A percentile compares a stretch with the other conserved stretches of the same genome.
phyloP scores from a whole-genome alignment of 495 filamentous ascomycete genomes.

The Penicillium robsamsonii region DNA sequence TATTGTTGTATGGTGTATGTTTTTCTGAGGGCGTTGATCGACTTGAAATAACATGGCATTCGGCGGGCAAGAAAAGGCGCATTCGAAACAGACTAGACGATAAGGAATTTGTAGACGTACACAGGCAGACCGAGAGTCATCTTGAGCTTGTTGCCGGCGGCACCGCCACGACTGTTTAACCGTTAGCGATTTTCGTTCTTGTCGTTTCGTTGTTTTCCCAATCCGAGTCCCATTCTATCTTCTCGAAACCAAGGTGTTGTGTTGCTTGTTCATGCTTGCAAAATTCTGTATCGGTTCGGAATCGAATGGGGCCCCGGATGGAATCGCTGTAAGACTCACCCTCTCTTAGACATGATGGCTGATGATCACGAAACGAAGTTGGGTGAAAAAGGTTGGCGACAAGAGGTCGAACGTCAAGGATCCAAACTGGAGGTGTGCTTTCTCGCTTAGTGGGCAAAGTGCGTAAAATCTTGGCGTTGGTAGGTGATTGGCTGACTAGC shows the following conservation, averaged over 20 bases:
- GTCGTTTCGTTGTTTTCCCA: constrained; percentile 7
- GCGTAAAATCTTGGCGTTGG: constrained; percentile 45
- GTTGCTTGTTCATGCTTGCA: constrained; percentile 12
- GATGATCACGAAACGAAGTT: constrained; percentile 43
- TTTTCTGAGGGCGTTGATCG: constrained; percentile 1
- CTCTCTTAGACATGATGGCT: constrained; percentile 59
- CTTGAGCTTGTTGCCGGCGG: constrained; percentile 99
- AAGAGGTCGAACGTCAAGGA: constrained; percentile 28
- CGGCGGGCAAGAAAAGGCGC: constrained; percentile 12
- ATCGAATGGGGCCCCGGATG: constrained; percentile 14
- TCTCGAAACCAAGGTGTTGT: constrained; percentile 18
- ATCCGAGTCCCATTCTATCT: constrained; percentile 13
- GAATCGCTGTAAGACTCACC: constrained; percentile 40
- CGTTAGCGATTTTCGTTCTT: constrained; percentile 29
- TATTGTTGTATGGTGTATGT: constrained; percentile 6
- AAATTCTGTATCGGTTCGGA: constrained; percentile 15
- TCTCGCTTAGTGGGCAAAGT: constrained; percentile 51
- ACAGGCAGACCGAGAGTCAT: constrained; percentile 99
- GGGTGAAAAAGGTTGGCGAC: constrained; percentile 41
- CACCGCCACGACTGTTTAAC: constrained; percentile 69
- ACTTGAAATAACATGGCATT: constrained; percentile 16
- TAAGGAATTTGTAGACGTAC: constrained; percentile 60
- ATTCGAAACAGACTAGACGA: constrained; percentile 16
- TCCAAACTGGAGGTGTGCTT: constrained; percentile 26
- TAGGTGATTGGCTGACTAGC: constrained; percentile 25